Evolutionary conservation across 2,329 filamentous ascomycete genomes (phyloP), one percentile per base, ranked within the genome.

Genomic region (Berkeleyomyces rouxiae): DNA sequence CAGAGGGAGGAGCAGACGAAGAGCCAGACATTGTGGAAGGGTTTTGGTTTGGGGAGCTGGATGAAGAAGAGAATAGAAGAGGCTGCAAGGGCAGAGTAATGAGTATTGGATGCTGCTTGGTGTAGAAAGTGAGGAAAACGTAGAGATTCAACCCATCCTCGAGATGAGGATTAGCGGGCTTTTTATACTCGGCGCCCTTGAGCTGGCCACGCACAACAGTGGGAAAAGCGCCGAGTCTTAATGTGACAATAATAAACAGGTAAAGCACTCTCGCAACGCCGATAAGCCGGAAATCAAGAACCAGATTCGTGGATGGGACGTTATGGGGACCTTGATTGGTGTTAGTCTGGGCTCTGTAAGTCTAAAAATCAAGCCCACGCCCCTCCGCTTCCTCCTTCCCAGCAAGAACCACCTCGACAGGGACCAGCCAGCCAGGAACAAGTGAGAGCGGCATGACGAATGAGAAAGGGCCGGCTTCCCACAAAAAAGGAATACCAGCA

Each of bases 1-100:
- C 58, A 57, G 63, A 49, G 53, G 61, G 46, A 61, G 59, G 33
- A 44, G 65, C 47, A 40, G 61, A 44, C 46, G 64, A 59, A 57
- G 64, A 63, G 63, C 64, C 53, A 63, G 66, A 59, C 65, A 67
- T 67, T 61, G 58, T 66, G 62, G 36, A 44, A 23, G 23, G 23
- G 23, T 23, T 23, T 23, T 23, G 23, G 23, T 23, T 23, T 23
- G 23, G 23, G 23, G 43, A 51, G 13, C 46, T 39, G 3, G 7
- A 7, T 51, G 31, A 23, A 31, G 7, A 40, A 58, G 11, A 39
- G 42, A 46, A 53, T 23, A 37, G 59, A 16, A 65, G 46, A 43
- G 58, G 58, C 57, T 37, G 49, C 3, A 51, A 58, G 9, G 33
- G 42, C 42, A 11, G 42, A 43, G 13, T 51, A 7, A 51, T 9